Evolutionary conservation across 1,284 basidiomycete species (phyloP).

Genomic region (Paramarasmius palmivorus): DNA sequence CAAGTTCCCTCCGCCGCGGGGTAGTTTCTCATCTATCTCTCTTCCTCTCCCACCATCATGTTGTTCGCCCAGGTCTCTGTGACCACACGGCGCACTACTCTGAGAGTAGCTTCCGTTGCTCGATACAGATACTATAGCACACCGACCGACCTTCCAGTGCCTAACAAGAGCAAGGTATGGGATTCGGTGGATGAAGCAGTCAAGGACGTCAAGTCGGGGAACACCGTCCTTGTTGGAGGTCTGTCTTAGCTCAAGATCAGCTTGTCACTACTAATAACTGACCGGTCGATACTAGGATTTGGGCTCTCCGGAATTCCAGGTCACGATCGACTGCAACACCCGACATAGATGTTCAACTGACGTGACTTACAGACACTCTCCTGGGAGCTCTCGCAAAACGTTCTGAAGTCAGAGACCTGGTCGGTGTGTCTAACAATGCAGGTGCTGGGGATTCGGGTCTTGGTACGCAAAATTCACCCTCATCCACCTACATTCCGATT

Average conservation of each 20-base stretch:
- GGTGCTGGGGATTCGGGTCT: conserved; percentile 79
- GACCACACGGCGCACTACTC: conserved; percentile 12
- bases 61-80: conserved; percentile 14
- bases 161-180: conserved; percentile 77
- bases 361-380: conserved; percentile 65
- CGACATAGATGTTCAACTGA: not conserved
- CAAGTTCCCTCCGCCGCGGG: too few relatives aligned
- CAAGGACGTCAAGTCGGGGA: conserved; percentile 79
- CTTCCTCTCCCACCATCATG: conserved; percentile 11
- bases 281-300: conserved; percentile 68
- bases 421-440: conserved; percentile 90
- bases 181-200: conserved; percentile 79
- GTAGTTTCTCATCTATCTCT: not conserved
- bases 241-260: too few relatives aligned
- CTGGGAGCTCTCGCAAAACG: conserved; percentile 79
- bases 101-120: conserved; percentile 21
- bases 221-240: conserved; percentile 83
- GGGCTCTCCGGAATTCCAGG: conserved; percentile 78
- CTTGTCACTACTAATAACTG: too few relatives aligned
- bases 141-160: conserved; percentile 31
- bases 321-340: conserved; percentile 23
- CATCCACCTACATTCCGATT: not conserved
- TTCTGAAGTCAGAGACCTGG: conserved; percentile 72
- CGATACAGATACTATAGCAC: conserved; percentile 31
- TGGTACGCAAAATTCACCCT: conserved; percentile 45